Evolutionary conservation across 2,329 filamentous ascomycete species (phyloP).

Genomic region (Beauveria asiatica): DNA sequence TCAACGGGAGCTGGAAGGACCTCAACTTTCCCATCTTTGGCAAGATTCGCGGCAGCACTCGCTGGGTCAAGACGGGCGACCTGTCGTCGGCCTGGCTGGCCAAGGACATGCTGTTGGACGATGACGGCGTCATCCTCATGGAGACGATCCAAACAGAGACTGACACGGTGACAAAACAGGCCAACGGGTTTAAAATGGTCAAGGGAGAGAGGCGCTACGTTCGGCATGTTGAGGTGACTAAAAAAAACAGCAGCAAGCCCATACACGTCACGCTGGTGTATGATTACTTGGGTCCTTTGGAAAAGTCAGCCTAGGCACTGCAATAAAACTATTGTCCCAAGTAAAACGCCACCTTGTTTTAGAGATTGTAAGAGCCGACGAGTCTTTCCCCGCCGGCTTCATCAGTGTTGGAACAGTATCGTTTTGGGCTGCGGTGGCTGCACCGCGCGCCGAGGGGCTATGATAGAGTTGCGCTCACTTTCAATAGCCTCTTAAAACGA

Average conservation of each 20-base stretch:
- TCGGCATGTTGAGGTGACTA: not conserved
- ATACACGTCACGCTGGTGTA: not conserved
- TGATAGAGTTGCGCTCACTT: too few species aligned
- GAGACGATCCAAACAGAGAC: not conserved
- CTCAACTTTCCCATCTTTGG: conserved; percentile 1
- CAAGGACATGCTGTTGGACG: not conserved
- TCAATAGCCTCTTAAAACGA: too few species aligned
- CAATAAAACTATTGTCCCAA: not conserved
- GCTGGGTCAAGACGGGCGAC: not conserved
- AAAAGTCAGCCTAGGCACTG: not conserved
- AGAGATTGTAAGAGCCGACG: too few species aligned
- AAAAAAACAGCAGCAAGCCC: not conserved
- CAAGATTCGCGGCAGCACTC: conserved; percentile 1
- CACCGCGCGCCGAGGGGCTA: too few species aligned
- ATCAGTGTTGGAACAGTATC: too few species aligned
- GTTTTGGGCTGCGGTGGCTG: too few species aligned
- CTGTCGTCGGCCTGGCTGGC: not conserved
- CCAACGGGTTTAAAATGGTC: not conserved
- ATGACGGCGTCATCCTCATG: not conserved
- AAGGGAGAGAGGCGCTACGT: not conserved
- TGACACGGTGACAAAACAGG: not conserved
- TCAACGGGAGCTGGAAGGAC: not conserved
- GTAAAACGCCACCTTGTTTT: not conserved
- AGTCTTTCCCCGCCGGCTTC: too few species aligned
- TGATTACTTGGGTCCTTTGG: not conserved